Base-by-base conservation (phyloP, 768 basidiomycete genomes). In the Mycena epipterygia region DNA sequence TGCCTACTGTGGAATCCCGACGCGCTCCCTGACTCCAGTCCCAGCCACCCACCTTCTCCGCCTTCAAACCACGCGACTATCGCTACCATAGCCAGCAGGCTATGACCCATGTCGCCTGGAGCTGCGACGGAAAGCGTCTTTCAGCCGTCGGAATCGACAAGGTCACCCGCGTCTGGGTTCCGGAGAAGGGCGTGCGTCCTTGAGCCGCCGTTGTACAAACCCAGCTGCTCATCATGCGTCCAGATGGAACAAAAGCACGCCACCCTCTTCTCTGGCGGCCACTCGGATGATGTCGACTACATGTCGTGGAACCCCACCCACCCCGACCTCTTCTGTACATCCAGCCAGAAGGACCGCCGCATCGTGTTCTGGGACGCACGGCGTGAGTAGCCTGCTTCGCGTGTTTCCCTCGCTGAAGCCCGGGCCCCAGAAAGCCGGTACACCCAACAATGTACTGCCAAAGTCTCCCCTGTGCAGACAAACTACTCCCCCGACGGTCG, bases 351-450 rank as follows among this genome's bases (percentile, higher is more conserved):
- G 75, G 94, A 95, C 73, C 85, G 90, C 72, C 84, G 89, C 29
- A 86, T 95, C 30, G 91, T 92, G 2, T 95, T 94, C 75, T 95
- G 94, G 93, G 94, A 95, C 77, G 92, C 93, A 21, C 84, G 94
- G 79, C 93, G 94, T 95, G 81, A 71, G 90, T 82, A 56, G 23
- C 14, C 1, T 6, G 30, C 37, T 57, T 25, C 2, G 5, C 48
- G 25, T 16, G 19, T 11, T 21, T 49, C 16, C 32, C 37, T 41
- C 32, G 2, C 33, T 56, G 23, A 55, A 59, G 56, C 48, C 67
- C 46, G 29, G 60, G 17, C 14, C 17, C 41, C 79, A 94, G 93
- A 94, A 88, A 92, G 89, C 78, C 89, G 92, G 60, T 83, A 88
- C 71, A 84, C 85, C 5, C 93, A 94, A 77, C 89, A 89, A 76